Evolutionary conservation across 768 basidiomycete species (phyloP).

Genomic region (Russula olivacea): DNA sequence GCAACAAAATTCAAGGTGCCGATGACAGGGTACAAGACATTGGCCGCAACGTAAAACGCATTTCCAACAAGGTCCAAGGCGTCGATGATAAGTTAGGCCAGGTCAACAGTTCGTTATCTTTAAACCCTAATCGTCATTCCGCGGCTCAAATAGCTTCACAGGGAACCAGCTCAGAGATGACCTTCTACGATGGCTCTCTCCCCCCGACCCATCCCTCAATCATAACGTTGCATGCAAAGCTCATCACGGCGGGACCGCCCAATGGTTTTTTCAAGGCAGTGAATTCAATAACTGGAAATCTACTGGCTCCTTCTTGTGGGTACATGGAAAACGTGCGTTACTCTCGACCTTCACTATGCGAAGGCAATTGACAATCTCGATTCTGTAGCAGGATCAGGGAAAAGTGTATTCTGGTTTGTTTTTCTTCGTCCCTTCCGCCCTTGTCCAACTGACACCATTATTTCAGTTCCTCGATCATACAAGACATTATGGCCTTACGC

Average conservation of each 20-base stretch:
- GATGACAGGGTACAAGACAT: no score
- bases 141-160: neutral
- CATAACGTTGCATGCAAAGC: neutral
- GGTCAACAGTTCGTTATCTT: neutral
- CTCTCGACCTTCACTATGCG: neutral
- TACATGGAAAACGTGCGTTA: neutral
- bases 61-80: neutral
- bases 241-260: neutral
- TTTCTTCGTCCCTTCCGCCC: no score
- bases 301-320: neutral
- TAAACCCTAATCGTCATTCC: no score
- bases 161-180: neutral
- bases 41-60: no score
- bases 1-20: neutral
- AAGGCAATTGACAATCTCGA: neutral
- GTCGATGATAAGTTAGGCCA: neutral
- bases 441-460: neutral
- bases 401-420: slow-evolving; percentile 8
- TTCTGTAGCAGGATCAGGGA: slow-evolving; percentile 1
- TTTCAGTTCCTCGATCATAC: neutral
- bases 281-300: neutral
- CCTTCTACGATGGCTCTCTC: neutral
- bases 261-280: neutral
- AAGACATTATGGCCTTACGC: neutral
- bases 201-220: neutral